phyloP scores from a whole-genome alignment of 2,329 filamentous ascomycete species.

The Fusarium domesticum region DNA sequence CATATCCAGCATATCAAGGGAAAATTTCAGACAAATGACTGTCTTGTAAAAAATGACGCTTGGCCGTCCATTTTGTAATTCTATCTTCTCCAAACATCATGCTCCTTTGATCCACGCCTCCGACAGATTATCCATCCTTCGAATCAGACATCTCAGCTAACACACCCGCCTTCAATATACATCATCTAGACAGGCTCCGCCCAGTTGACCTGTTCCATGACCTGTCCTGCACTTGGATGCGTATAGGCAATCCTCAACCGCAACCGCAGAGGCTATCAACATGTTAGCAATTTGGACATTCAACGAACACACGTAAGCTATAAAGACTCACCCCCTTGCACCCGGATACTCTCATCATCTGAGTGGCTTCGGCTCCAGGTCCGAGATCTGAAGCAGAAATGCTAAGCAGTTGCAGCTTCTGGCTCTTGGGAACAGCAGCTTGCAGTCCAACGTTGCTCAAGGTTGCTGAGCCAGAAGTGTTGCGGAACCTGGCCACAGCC shows the following conservation, averaged over 20 bases:
- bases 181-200: constrained; percentile 63
- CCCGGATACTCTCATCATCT: constrained; percentile 83
- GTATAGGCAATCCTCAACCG: constrained; percentile 81
- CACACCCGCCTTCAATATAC: constrained; percentile 2
- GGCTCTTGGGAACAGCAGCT: constrained; percentile 92
- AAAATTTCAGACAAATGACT: constrained; percentile 9
- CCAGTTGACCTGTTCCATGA: constrained; percentile 96
- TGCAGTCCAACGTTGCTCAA: constrained; percentile 80
- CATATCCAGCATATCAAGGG: neutral
- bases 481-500: constrained; percentile 79
- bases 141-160: constrained; percentile 1
- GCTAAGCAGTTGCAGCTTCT: constrained; percentile 87
- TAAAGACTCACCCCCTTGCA: constrained; percentile 77
- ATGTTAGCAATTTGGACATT: constrained; percentile 16
- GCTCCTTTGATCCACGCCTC: constrained; percentile 14
- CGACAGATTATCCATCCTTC: constrained; percentile 18
- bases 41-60: constrained; percentile 18
- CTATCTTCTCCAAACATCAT: constrained; percentile 25
- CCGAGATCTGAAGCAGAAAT: constrained; percentile 79
- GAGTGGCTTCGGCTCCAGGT: constrained; percentile 78
- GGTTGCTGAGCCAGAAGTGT: constrained; percentile 61
- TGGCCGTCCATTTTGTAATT: constrained; percentile 25
- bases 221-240: constrained; percentile 64
- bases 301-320: neutral
- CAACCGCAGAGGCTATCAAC: constrained; percentile 70